Conservation (phyloP, 129 eudicot species). For the Tagetes patula region DNA sequence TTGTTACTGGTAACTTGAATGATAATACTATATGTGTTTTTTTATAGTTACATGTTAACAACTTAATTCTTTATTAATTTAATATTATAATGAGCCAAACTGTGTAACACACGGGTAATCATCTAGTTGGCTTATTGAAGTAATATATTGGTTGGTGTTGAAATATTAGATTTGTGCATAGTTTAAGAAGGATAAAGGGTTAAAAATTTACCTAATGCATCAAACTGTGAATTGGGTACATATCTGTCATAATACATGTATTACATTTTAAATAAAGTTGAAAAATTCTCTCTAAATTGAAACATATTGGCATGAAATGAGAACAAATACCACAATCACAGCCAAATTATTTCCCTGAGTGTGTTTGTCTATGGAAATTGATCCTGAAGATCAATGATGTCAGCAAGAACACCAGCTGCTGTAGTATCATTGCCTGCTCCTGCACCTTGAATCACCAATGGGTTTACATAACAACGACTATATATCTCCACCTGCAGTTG, state of each 20-base stretch:
- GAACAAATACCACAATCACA: conserved; percentile 1
- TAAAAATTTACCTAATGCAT: not conserved
- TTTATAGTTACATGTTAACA: too few relatives aligned
- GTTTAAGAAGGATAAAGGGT: not conserved
- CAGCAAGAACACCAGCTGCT: conserved; percentile 96
- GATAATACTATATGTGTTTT: too few relatives aligned
- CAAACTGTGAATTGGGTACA: not conserved
- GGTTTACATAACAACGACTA: conserved; percentile 69
- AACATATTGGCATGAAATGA: conserved; percentile 2
- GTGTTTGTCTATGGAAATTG: conserved; percentile 31
- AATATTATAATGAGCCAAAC: too few relatives aligned
- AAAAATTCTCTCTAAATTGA: conserved; percentile 8
- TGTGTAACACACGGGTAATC: too few relatives aligned
- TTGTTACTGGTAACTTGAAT: too few relatives aligned
- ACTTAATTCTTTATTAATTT: too few relatives aligned
- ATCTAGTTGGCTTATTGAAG: too few relatives aligned
- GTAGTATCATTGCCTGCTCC: conserved; percentile 98
- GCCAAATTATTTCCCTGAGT: conserved; percentile 1
- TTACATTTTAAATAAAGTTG: not conserved
- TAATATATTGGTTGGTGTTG: too few relatives aligned
- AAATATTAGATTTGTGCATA: too few relatives aligned
- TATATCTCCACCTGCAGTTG: conserved; percentile 76
- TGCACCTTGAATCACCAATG: conserved; percentile 93
- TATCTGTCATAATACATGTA: not conserved
- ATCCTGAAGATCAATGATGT: conserved; percentile 74